These are phyloP conservation scores for Pseudomassariella vexata DNA, from an alignment of 2,329 filamentous ascomycete genomes.

Conservation along the genomic window DNA sequence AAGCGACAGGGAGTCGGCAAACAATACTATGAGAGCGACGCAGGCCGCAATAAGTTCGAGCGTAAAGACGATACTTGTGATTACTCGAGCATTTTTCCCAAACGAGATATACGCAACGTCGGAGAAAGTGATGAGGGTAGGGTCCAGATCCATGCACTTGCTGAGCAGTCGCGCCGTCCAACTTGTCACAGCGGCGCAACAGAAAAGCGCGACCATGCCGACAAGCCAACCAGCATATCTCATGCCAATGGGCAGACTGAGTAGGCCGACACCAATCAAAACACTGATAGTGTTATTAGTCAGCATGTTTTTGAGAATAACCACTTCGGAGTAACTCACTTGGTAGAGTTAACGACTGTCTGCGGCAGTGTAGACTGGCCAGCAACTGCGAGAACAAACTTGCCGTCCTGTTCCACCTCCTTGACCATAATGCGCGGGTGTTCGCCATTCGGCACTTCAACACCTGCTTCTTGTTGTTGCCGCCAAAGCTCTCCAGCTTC, in stretches of 20 bases:
- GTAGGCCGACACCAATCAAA: slow-evolving; percentile 80
- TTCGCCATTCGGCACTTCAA: slow-evolving; percentile 49
- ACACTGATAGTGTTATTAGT: slow-evolving; percentile 39
- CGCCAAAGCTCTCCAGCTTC: slow-evolving; percentile 47
- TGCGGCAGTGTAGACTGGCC: slow-evolving; percentile 94
- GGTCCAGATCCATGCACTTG: slow-evolving; percentile 83
- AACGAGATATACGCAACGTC: slow-evolving; percentile 90
- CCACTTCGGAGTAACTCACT: slow-evolving; percentile 32
- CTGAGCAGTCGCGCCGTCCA: slow-evolving; percentile 84
- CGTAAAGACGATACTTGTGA: slow-evolving; percentile 81
- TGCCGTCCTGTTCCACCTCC: slow-evolving; percentile 74
- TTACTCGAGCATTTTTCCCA: slow-evolving; percentile 71
- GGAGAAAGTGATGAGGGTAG: slow-evolving; percentile 84
- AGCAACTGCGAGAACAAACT: slow-evolving; percentile 75
- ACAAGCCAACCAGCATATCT: slow-evolving; percentile 85
- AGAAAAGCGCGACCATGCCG: slow-evolving; percentile 67
- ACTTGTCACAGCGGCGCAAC: slow-evolving; percentile 69
- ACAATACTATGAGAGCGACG: slow-evolving; percentile 86
- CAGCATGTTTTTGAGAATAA: too few relatives aligned
- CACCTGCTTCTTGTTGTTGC: slow-evolving; percentile 44
- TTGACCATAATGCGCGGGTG: slow-evolving; percentile 77
- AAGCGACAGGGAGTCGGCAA: slow-evolving; percentile 80
- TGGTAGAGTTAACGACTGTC: slow-evolving; percentile 94
- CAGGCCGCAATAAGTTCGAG: slow-evolving; percentile 83
- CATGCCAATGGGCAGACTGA: slow-evolving; percentile 83